A percentile compares a stretch with the other conserved stretches of the same genome.
Conservation (phyloP, 1,139 yeast genomes). For the Scheffersomyces segobiensis region DNA sequence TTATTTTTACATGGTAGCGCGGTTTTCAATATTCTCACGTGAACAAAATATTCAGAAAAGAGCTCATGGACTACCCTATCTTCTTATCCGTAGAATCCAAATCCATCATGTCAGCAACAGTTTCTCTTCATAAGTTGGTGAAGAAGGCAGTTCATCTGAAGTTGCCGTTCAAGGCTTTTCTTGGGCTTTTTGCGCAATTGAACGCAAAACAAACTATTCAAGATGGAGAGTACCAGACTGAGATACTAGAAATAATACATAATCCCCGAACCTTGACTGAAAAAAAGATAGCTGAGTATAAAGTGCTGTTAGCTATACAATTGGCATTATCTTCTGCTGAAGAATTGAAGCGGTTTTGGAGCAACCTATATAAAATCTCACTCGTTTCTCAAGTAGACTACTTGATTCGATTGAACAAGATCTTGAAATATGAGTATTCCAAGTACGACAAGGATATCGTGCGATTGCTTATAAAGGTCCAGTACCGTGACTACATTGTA, state of each 20-base stretch:
- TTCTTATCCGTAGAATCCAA: background rate
- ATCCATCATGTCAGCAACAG: background rate
- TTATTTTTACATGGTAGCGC: background rate
- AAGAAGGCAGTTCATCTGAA: constrained; percentile 14
- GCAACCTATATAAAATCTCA: constrained; percentile 11
- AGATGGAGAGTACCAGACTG: constrained; percentile 13
- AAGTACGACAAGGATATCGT: constrained; percentile 14
- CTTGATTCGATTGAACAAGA: constrained; percentile 8
- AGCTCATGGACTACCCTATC: background rate
- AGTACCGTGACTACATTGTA: constrained; percentile 10
- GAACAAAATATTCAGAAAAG: background rate
- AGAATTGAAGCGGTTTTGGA: constrained; percentile 15
- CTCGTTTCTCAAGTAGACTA: constrained; percentile 13
- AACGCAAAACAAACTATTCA: constrained; percentile 13
- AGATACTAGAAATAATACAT: constrained; percentile 12
- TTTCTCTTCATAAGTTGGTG: constrained; percentile 15
- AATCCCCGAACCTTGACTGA: constrained; percentile 9
- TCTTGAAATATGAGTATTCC: constrained; percentile 3
- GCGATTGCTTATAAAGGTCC: constrained; percentile 5
- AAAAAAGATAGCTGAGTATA: constrained; percentile 7
- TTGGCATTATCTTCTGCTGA: constrained; percentile 12
- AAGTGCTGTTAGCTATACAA: constrained; percentile 10
- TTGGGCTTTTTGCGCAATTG: constrained; percentile 15
- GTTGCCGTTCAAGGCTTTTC: constrained; percentile 14
- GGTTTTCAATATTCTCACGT: background rate